Evolutionary conservation across 208 protist species (phyloP), one percentile per base, ranked within the genome.

Genomic region (Porcisia hertigi): DNA sequence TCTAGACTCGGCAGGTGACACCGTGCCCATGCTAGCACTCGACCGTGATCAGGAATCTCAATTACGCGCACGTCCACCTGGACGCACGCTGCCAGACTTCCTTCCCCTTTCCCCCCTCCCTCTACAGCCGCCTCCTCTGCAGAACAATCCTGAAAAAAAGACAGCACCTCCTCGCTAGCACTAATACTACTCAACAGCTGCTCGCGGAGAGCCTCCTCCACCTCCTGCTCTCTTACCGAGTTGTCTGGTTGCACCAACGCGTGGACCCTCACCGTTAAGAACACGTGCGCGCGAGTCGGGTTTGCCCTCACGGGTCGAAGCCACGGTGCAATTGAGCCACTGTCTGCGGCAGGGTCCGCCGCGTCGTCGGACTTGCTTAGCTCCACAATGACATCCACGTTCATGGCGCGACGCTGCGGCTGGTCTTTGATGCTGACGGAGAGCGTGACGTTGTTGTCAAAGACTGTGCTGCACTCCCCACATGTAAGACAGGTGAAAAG

Each of bases 361-460:
- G 55, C 30, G 14, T 55, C 18, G 23, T 53, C 62, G 14, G n/a
- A 3, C 49, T 67, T 53, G 78, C 47, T 34, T 47, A 79, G 36
- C 57, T 86, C 73, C 23, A 91, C 55, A 9, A 90, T 34, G 41
- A 87, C 79, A 63, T 73, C 63, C 4, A 91, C 86, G 47, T 70
- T 77, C 66, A 88, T 71, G 14, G 63, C 45, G 36, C 80, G 79
- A 69, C 85, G 81, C 72, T 75, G 77, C 9, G 66, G 69, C 25
- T 77, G 79, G 55, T 88, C 84, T 47, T 81, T 82, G 73, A 97
- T 88, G 62, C 71, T 83, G 18, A 94, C 80, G 43, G 87, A 80
- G n/a, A 94, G 80, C 20, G 86, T 90, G 25, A 88, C 80, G 76
- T 94, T 92, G 69, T 90, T 93, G 69, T 97, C 93, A 69, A 94